A percentile compares a stretch with the other conserved stretches of the same genome.
phyloP scores from a whole-genome alignment of 305 asterid species.

The Striga hermonthica region DNA sequence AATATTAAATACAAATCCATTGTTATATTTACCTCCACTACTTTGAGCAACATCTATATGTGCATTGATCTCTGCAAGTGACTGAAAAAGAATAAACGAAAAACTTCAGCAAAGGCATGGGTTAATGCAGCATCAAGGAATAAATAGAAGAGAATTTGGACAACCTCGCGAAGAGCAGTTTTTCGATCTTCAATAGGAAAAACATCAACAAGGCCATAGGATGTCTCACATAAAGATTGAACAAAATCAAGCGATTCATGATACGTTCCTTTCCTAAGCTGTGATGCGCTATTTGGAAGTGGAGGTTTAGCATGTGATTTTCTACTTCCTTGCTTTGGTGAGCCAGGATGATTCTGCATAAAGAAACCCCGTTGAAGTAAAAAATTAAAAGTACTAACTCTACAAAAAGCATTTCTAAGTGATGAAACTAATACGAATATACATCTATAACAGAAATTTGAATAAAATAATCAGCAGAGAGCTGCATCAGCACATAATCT shows the following conservation, averaged over 20 bases:
- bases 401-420: slow-evolving; percentile 20
- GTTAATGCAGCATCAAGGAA: slow-evolving; percentile 30
- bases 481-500: not conserved
- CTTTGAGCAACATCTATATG: slow-evolving; percentile 70
- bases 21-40: slow-evolving; percentile 74
- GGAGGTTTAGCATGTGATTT: slow-evolving; percentile 79
- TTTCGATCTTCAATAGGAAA: slow-evolving; percentile 95
- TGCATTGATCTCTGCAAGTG: slow-evolving; percentile 78
- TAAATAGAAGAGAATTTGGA: slow-evolving; percentile 30
- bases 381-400: slow-evolving; percentile 26
- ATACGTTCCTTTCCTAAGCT: slow-evolving; percentile 87
- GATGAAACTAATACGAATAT: not conserved
- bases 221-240: slow-evolving; percentile 84
- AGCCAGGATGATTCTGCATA: slow-evolving; percentile 74
- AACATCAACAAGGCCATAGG: slow-evolving; percentile 91
- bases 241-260: slow-evolving; percentile 97
- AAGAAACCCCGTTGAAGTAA: slow-evolving; percentile 33
- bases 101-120: slow-evolving; percentile 32
- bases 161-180: slow-evolving; percentile 90
- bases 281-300: slow-evolving; percentile 80
- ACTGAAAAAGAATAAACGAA: slow-evolving; percentile 51
- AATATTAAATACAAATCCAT: slow-evolving; percentile 15
- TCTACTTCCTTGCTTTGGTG: slow-evolving; percentile 67
- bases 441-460: not conserved
- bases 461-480: slow-evolving; percentile 12